phyloP scores from a whole-genome alignment of 331 rosid species.

The Pyracantha coccinea region DNA sequence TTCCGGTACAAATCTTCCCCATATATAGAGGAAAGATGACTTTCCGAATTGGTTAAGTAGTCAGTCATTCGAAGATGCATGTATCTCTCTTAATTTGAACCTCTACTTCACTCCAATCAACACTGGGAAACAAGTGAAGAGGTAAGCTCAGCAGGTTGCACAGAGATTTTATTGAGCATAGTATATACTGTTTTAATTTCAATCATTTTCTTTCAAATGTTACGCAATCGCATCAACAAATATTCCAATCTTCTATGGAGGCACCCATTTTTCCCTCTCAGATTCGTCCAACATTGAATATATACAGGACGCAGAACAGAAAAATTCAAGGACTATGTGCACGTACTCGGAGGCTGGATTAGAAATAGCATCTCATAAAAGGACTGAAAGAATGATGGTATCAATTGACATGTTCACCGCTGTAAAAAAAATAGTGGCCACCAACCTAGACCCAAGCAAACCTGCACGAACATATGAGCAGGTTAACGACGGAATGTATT shows the following conservation, averaged over 20 bases:
- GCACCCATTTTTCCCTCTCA: background rate
- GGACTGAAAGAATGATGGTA: constrained; percentile 67
- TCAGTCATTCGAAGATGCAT: no score
- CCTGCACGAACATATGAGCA: constrained; percentile 31
- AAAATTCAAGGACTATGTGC: constrained; percentile 23
- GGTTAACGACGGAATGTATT: no score
- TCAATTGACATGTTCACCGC: constrained; percentile 98
- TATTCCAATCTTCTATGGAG: background rate
- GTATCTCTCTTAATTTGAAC: no score
- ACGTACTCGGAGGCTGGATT: background rate
- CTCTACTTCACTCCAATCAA: no score
- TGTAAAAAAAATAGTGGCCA: constrained; percentile 83
- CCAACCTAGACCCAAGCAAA: constrained; percentile 89
- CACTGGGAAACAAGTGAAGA: no score
- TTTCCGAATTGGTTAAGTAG: no score
- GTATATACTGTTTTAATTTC: background rate
- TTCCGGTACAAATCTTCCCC: no score
- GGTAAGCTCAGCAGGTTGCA: no score
- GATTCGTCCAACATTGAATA: constrained; percentile 15
- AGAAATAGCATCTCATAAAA: background rate
- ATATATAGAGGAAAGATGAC: no score
- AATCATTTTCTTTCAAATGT: background rate
- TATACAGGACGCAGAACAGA: constrained; percentile 24
- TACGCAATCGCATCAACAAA: background rate
- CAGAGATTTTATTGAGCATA: no score